Evolutionary conservation across 2,329 filamentous ascomycete genomes (phyloP).

Genomic region (Colletotrichum liaoningense): DNA sequence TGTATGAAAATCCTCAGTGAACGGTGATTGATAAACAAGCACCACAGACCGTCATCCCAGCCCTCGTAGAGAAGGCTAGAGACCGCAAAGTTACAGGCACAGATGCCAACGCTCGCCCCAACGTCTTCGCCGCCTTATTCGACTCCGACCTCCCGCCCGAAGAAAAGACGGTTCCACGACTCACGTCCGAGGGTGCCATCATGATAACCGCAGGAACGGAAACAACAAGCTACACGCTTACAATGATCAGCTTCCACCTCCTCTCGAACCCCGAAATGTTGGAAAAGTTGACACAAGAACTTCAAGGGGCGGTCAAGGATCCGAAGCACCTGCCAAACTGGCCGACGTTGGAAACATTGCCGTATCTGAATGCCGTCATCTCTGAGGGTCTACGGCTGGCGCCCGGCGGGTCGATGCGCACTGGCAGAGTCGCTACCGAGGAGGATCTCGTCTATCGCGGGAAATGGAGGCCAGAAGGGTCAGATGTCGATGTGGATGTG

Average conservation of each 20-base stretch:
- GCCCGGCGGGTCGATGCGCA: slow-evolving; percentile 31
- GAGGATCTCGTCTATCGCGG: slow-evolving; percentile 39
- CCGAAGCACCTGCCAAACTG: slow-evolving; percentile 37
- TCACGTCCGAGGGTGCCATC: slow-evolving; percentile 51
- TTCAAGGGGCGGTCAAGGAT: slow-evolving; percentile 39
- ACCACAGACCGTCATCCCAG: slow-evolving; percentile 5
- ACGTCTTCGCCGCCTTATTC: slow-evolving; percentile 36
- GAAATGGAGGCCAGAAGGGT: slow-evolving; percentile 7
- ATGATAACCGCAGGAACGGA: slow-evolving; percentile 53
- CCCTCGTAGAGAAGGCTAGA: neutral
- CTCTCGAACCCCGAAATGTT: slow-evolving; percentile 38
- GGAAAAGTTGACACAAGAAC: slow-evolving; percentile 39
- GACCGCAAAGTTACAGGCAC: neutral
- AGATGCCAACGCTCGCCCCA: neutral
- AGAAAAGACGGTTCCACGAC: slow-evolving; percentile 48
- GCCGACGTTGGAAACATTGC: slow-evolving; percentile 48
- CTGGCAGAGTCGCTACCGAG: slow-evolving; percentile 30
- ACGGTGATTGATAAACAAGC: neutral
- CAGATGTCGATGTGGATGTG: neutral
- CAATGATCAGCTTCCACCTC: slow-evolving; percentile 42
- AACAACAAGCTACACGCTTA: slow-evolving; percentile 40
- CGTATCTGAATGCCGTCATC: slow-evolving; percentile 45
- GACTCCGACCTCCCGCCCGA: slow-evolving; percentile 47
- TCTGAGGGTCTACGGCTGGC: slow-evolving; percentile 38
- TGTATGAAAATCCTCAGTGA: too few relatives aligned